Evolutionary conservation across 192 early-diverging fungal genomes (phyloP).

Genomic region (Podila horticola): DNA sequence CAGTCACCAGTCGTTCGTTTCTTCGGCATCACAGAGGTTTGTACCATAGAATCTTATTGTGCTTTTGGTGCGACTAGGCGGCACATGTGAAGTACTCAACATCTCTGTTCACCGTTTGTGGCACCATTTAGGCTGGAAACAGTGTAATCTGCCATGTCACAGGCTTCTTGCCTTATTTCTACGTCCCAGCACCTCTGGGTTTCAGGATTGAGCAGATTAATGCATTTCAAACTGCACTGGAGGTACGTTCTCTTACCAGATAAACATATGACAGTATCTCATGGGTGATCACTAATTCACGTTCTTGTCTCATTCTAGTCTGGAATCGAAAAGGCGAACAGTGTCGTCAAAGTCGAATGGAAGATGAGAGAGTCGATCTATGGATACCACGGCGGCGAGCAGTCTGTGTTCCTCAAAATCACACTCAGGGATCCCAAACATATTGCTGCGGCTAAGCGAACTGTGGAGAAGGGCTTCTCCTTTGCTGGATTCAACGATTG

Average conservation of each 20-base stretch:
- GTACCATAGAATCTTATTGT: slow-evolving; percentile 1
- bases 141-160: slow-evolving; percentile 91
- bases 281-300: background rate
- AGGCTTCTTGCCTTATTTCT: slow-evolving; percentile 94
- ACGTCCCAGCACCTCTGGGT: slow-evolving; percentile 87
- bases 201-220: slow-evolving; percentile 72
- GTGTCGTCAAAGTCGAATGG: slow-evolving; percentile 72
- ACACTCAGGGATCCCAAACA: slow-evolving; percentile 66
- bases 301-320: slow-evolving; percentile 45
- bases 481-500: slow-evolving; percentile 31
- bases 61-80: background rate
- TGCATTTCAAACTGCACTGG: slow-evolving; percentile 59
- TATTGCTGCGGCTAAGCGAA: slow-evolving; percentile 31
- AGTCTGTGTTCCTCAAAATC: slow-evolving; percentile 84
- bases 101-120: background rate
- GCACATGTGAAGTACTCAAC: background rate
- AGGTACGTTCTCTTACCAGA: slow-evolving; percentile 50
- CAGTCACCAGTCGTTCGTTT: slow-evolving; percentile 76
- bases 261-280: background rate
- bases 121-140: slow-evolving; percentile 71
- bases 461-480: slow-evolving; percentile 38
- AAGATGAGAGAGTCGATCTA: slow-evolving; percentile 84
- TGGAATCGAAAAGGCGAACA: slow-evolving; percentile 38
- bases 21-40: slow-evolving; percentile 86
- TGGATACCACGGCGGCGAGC: slow-evolving; percentile 87